Base-by-base conservation (phyloP, 2,329 filamentous ascomycete genomes). In the Annulohypoxylon truncatum region DNA sequence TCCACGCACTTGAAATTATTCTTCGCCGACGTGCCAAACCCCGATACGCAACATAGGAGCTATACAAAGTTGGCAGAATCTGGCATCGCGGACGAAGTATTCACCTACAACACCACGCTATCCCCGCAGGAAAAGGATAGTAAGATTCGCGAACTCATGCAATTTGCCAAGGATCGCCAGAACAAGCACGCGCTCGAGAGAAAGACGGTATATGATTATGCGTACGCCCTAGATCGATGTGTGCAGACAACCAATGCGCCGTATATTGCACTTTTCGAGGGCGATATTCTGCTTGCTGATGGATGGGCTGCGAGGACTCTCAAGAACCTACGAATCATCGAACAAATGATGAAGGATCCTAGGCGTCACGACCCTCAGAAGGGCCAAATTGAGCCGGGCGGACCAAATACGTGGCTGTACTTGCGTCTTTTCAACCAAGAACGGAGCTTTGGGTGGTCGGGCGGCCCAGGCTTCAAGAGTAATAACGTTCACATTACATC, bases 371-470 rank as follows among this genome's bases (percentile, higher is more conserved):
- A 67, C 7, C 75, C 74, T 7, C 33, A 38, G n/a, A 65, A 55
- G 7, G 71, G 73, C 7, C 53, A 61, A 31, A 55, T 76, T 24
- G 54, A 68, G 29, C 72, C 74, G 4, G 75, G 75, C 2, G 42
- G 59, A n/a, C 74, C 74, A 18, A 74, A 73, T 48, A 71, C 68
- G 28, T 77, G 75, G 75, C 64, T 77, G 6, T 77, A 77, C 51
- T 51, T 77, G 18, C 74, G 75, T 29, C 61, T 77, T 18, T 77
- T 77, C 61, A 77, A 75, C 64, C 75, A 77, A 54, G 75, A 77
- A 42, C 70, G 75, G 33, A 76, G 74, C 48, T 67, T 64, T 29
- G 75, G 75, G 9, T 77, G 75, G 75, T 68, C 67, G 1, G 75
- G 75, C 13, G 74, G 75, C 3, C 71, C 72, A 28, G 74, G 74